Evolutionary conservation across 2,329 filamentous ascomycete species (phyloP).

Genomic region (Ceratocystis smalleyi): DNA sequence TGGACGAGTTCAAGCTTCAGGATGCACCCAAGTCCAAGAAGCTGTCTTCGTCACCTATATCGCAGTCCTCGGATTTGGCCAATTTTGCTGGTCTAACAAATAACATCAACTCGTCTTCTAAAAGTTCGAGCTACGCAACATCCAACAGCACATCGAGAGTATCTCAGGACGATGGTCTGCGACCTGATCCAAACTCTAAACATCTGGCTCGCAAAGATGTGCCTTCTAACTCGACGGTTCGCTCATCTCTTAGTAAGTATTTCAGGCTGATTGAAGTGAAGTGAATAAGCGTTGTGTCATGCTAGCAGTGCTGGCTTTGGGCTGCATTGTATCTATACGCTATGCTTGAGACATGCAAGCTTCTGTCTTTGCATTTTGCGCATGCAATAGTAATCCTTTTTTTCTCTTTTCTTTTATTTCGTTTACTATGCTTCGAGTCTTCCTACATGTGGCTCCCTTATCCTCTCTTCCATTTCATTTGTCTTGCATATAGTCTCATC

Average conservation of each 20-base stretch:
- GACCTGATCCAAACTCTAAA: conserved; percentile 23
- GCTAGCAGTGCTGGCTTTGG: neutral
- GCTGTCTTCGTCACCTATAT: conserved; percentile 26
- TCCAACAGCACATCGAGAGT: conserved; percentile 6
- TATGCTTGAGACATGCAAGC: neutral
- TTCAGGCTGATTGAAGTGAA: neutral
- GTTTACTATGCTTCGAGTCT: neutral
- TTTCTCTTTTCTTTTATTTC: neutral
- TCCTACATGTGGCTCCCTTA: neutral
- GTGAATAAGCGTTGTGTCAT: neutral
- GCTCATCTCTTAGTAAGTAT: conserved; percentile 27
- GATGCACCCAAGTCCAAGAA: conserved; percentile 58
- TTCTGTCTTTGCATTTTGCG: neutral
- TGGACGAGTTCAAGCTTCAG: conserved; percentile 60
- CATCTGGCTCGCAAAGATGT: conserved; percentile 51
- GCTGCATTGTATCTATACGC: neutral
- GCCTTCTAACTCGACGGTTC: conserved; percentile 24
- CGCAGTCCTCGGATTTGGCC: conserved; percentile 2
- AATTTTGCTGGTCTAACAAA: conserved; percentile 17
- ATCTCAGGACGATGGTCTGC: conserved; percentile 7
- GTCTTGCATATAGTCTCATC: neutral
- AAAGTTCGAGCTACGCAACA: conserved; percentile 9
- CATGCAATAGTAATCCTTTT: neutral
- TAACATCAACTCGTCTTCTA: conserved; percentile 13
- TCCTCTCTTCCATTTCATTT: neutral